Evolutionary conservation across 208 protist genomes (phyloP).

Genomic region (Acanthamoeba royreba): DNA sequence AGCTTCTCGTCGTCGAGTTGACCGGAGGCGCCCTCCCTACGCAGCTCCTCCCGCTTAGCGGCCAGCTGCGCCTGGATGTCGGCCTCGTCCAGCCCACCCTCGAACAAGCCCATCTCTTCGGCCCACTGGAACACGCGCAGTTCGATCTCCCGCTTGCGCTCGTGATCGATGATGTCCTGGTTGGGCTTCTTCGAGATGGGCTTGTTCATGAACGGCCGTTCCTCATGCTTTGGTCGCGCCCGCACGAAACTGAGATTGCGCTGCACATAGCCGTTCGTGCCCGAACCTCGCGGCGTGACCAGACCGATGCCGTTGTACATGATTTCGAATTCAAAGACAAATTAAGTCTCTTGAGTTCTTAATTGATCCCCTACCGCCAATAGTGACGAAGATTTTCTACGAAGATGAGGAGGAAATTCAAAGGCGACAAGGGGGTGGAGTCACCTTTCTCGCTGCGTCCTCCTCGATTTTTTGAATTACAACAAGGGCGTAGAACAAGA

Average conservation of each 20-base stretch:
- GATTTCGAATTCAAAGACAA: neutral
- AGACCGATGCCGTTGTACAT: constrained; percentile 86
- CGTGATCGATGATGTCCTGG: constrained; percentile 71
- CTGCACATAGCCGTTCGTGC: constrained; percentile 83
- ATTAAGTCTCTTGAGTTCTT: too few relatives aligned
- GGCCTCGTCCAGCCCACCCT: constrained; percentile 6
- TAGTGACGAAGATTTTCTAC: too few relatives aligned
- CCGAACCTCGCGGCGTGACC: constrained; percentile 76
- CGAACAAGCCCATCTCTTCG: constrained; percentile 29
- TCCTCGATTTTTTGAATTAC: neutral
- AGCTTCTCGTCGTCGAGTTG: neutral
- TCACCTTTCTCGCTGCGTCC: too few relatives aligned
- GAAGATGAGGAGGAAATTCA: neutral
- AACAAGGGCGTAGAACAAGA: neutral
- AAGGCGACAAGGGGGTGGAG: neutral
- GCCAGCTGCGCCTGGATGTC: constrained; percentile 45
- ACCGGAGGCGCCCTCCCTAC: neutral
- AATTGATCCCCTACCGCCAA: too few relatives aligned
- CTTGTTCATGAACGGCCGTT: neutral
- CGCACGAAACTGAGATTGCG: constrained; percentile 68
- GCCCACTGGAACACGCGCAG: constrained; percentile 58
- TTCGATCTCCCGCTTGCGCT: constrained; percentile 71
- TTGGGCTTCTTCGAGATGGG: constrained; percentile 51
- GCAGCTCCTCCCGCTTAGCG: neutral
- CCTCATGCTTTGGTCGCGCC: neutral